Evolutionary conservation across 306 rosid species (phyloP).

Genomic region (Fragaria vesca): DNA sequence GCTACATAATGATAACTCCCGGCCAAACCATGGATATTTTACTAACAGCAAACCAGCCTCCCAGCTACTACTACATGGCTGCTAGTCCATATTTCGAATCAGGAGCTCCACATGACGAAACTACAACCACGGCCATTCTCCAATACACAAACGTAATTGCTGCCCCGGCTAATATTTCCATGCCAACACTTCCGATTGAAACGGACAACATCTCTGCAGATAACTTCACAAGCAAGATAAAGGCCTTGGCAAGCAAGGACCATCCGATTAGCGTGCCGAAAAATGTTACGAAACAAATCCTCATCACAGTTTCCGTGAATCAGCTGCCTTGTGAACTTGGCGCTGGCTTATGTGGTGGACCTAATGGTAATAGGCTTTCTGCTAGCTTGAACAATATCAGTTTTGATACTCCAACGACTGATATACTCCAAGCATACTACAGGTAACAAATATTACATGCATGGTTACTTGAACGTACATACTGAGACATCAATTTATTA

Average conservation of each 20-base stretch:
- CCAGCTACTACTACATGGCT: slow-evolving; percentile 20
- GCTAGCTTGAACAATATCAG: slow-evolving; percentile 40
- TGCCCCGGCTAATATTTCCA: neutral
- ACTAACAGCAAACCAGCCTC: slow-evolving; percentile 16
- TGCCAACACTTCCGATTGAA: neutral
- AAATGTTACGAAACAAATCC: slow-evolving; percentile 9
- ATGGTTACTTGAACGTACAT: neutral
- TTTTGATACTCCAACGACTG: slow-evolving; percentile 24
- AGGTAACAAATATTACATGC: neutral
- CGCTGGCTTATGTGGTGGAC: slow-evolving; percentile 20
- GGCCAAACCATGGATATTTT: slow-evolving; percentile 26
- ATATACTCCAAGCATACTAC: slow-evolving; percentile 34
- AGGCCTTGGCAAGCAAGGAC: slow-evolving; percentile 27
- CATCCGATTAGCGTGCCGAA: slow-evolving; percentile 26
- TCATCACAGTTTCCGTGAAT: slow-evolving; percentile 29
- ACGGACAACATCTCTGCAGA: neutral
- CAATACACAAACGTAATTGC: slow-evolving; percentile 2
- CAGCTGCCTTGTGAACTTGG: slow-evolving; percentile 12
- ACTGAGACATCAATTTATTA: too few species aligned
- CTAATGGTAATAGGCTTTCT: slow-evolving; percentile 13
- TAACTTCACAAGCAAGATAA: slow-evolving; percentile 20
- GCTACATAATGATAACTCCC: slow-evolving; percentile 14
- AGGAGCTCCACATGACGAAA: neutral
- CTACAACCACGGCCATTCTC: slow-evolving; percentile 7
- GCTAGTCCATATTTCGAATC: slow-evolving; percentile 6